Conservation (phyloP, 1,284 basidiomycete species). For the Ustilago tritici region DNA sequence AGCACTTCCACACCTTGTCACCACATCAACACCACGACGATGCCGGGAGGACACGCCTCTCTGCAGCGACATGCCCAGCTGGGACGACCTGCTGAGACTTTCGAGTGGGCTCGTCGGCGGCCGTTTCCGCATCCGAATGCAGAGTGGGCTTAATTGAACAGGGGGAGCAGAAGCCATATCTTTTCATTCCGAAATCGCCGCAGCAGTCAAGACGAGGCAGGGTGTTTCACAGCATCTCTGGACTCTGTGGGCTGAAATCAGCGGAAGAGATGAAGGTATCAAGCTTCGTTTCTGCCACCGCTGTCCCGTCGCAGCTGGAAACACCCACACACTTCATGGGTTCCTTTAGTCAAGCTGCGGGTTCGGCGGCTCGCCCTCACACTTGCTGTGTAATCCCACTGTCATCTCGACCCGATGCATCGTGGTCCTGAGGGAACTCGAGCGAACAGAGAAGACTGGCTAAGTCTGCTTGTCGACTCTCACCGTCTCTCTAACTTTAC, state of each 20-base stretch:
- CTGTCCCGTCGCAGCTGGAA: not conserved
- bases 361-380: not conserved
- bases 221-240: not conserved
- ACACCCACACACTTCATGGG: not conserved
- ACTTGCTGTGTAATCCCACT: no score
- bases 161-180: not conserved
- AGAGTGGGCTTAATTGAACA: not conserved
- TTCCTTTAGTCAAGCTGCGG: not conserved
- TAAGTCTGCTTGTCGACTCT: no score
- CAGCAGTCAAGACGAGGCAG: not conserved
- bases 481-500: no score
- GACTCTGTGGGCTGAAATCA: not conserved
- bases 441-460: no score
- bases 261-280: not conserved
- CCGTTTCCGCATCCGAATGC: not conserved
- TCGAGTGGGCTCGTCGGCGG: no score
- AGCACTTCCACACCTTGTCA: no score
- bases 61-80: no score
- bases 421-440: no score
- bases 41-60: no score
- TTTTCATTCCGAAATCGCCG: not conserved
- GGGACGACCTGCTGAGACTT: no score
- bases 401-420: no score
- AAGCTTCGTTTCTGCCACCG: not conserved
- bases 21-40: no score